Evolutionary conservation across 768 basidiomycete genomes (phyloP).

Genomic region (Mycena rosella): DNA sequence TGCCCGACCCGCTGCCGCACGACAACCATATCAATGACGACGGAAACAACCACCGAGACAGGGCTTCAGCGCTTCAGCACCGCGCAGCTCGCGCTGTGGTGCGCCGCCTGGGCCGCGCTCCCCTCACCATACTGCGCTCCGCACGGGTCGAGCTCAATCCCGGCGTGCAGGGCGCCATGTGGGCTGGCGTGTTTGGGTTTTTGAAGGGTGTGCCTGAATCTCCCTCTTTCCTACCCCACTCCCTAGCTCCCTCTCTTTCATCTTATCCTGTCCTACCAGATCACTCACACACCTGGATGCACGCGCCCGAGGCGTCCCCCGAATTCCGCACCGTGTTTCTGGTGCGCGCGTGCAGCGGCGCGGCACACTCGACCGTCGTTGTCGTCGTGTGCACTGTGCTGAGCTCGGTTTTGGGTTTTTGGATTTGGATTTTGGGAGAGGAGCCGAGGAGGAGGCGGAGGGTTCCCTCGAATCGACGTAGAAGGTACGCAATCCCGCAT

Average conservation of each 20-base stretch:
- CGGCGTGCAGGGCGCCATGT: slow-evolving; percentile 76
- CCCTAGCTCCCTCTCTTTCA: too few relatives aligned
- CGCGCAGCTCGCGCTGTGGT: slow-evolving; percentile 66
- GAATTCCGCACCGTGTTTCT: slow-evolving; percentile 84
- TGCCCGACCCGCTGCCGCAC: slow-evolving; percentile 30
- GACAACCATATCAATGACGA: neutral
- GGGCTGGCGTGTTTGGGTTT: slow-evolving; percentile 78
- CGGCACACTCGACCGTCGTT: slow-evolving; percentile 86
- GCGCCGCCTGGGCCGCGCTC: slow-evolving; percentile 64
- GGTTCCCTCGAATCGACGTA: too few relatives aligned
- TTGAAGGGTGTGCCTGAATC: slow-evolving; percentile 77
- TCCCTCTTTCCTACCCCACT: slow-evolving; percentile 7
- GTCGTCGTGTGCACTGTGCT: slow-evolving; percentile 89
- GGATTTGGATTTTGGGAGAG: too few relatives aligned
- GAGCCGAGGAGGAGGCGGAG: too few relatives aligned
- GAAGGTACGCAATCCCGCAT: too few relatives aligned
- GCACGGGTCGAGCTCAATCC: slow-evolving; percentile 77
- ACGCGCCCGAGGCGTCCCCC: slow-evolving; percentile 57
- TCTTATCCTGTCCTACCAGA: neutral
- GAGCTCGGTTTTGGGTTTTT: slow-evolving; percentile 36
- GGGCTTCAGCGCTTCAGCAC: slow-evolving; percentile 58
- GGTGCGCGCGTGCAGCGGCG: slow-evolving; percentile 81
- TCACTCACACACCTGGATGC: slow-evolving; percentile 14
- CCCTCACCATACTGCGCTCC: slow-evolving; percentile 67
- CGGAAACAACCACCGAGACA: neutral